Conservation (phyloP, 768 basidiomycete genomes). For the Clitopilus hobsonii region DNA sequence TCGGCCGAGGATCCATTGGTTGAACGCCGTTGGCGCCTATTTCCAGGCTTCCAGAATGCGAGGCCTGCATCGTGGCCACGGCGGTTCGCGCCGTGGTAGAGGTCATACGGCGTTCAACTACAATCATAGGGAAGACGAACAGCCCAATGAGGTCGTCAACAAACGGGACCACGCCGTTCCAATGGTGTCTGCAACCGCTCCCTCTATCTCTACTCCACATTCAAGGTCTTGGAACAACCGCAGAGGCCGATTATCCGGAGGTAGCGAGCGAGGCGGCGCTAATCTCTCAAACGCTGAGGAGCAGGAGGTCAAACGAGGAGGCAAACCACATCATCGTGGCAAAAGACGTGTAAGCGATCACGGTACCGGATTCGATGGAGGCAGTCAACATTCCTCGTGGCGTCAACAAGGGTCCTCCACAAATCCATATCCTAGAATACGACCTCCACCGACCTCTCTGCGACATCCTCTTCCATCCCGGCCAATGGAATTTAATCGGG, state of each 20-base stretch:
- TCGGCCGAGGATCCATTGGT: not conserved
- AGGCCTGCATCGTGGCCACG: not conserved
- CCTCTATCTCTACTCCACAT: too few relatives aligned
- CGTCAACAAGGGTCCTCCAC: not conserved
- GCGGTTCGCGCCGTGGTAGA: not conserved
- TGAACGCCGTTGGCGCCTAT: not conserved
- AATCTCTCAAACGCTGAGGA: not conserved
- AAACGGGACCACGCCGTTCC: slow-evolving; percentile 10
- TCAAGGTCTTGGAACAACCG: not conserved
- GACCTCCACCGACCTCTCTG: not conserved
- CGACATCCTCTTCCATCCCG: not conserved
- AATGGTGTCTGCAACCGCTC: slow-evolving; percentile 3
- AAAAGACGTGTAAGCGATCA: not conserved
- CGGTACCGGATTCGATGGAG: not conserved
- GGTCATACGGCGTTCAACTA: not conserved
- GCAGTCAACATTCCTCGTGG: not conserved
- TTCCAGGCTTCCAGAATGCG: not conserved
- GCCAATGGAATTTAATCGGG: not conserved
- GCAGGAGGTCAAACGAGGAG: not conserved
- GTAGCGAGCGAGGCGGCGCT: not conserved
- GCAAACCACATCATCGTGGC: not conserved
- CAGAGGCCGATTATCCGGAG: not conserved
- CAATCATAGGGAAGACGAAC: slow-evolving; percentile 14
- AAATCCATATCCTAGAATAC: not conserved
- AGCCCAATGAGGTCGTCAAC: slow-evolving; percentile 14